phyloP scores from a whole-genome alignment of 2,329 filamentous ascomycete genomes.

The Rutstroemia sp. region DNA sequence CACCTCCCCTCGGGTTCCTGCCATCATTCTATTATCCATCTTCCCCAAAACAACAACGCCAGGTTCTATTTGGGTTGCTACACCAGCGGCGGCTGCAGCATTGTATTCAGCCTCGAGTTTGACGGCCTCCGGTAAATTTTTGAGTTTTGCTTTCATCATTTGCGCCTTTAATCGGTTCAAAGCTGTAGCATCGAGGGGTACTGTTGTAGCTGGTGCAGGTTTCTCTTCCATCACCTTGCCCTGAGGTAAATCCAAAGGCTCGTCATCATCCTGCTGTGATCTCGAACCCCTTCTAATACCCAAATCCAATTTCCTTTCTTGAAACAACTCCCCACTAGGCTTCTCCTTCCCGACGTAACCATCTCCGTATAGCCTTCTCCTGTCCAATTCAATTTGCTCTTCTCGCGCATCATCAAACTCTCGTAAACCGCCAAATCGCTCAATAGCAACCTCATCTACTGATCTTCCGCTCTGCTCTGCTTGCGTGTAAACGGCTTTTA shows the following conservation, averaged over 20 bases:
- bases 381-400: constrained; percentile 84
- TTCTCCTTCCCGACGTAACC: constrained; percentile 81
- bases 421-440: constrained; percentile 72
- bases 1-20: constrained; percentile 65
- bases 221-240: constrained; percentile 52
- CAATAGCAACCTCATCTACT: constrained; percentile 75
- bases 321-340: constrained; percentile 79
- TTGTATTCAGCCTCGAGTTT: constrained; percentile 82
- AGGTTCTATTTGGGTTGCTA: constrained; percentile 44
- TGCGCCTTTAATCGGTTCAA: constrained; percentile 88
- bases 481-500: constrained; percentile 75
- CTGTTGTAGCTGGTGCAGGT: constrained; percentile 38
- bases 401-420: constrained; percentile 91
- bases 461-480: constrained; percentile 66
- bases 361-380: constrained; percentile 73
- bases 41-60: constrained; percentile 74
- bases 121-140: constrained; percentile 65
- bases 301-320: constrained; percentile 61
- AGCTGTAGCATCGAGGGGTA: constrained; percentile 63
- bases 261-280: constrained; percentile 30
- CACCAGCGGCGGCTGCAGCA: constrained; percentile 54
- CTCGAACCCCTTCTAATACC: constrained; percentile 37
- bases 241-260: constrained; percentile 38
- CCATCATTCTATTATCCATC: constrained; percentile 85
- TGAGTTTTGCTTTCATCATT: constrained; percentile 92